Base-by-base conservation (phyloP, 2,329 filamentous ascomycete genomes). In the Colletotrichum theobromicola region DNA sequence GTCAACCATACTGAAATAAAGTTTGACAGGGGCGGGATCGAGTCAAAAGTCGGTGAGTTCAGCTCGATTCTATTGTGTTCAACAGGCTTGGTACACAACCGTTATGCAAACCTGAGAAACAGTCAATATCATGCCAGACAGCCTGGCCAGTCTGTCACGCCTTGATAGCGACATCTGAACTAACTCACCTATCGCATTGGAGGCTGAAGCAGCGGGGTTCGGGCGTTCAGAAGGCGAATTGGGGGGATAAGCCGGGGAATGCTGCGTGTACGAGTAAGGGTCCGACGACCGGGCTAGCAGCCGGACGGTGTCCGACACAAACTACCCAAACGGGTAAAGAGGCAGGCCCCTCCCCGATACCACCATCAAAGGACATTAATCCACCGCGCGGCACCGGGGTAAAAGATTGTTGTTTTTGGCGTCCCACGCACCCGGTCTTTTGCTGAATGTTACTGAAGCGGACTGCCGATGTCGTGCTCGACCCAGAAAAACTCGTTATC, bases 401-500 rank as follows among this genome's bases (percentile, higher is more conserved):
- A 57, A 53, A 62, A n/a, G n/a, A 62, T 66, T 35, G 42, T 69
- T 57, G 35, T 69, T 69, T 69, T 34, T 55, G 37, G 58, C 26
- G 37, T 24, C 21, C n/a, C 30, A 67, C 53, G n/a, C 10, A 9
- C 24, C 53, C 13, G 46, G 34, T 21, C 42, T 50, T 34, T 26
- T 63, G 30, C 26, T 2, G 26, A 32, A 37, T 26, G 60, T 28
- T 16, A 42, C 62, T 42, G 10, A 42, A 32, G 55, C 63, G 32
- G 62, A 34, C 10, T 5, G 34, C 62, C 46, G 65, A 75, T 75
- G 70, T 73, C 70, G 72, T 75, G 72, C 42, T 75, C 30, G 72
- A 13, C 60, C 72, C 65, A 75, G 70, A 62, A 75, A 75, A 75
- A 61, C 10, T 73, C 65, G 53, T 73, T 70, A 63, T 70, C 70